Evolutionary conservation across 768 basidiomycete species (phyloP), one percentile per base, ranked within the genome.

Genomic region (Termitomyces sp.): DNA sequence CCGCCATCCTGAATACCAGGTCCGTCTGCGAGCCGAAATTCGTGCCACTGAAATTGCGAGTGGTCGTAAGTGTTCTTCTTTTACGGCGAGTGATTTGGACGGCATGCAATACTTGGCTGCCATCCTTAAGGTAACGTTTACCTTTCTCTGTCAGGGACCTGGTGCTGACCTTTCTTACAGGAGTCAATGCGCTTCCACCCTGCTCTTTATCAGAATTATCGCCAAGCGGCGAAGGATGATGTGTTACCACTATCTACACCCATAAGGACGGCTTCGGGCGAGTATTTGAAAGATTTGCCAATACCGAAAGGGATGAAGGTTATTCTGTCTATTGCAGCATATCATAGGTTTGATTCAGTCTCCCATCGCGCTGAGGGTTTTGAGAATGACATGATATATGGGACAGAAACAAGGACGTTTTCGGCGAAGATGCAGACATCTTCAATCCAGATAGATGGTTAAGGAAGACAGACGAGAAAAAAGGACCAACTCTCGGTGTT

Each of bases 391-490:
- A 5, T 39, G 27, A 43, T 16, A 26, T 58, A 30, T 30, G 42
- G 20, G 8, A 16, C 55, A 82, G 78, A 60, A 79, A 81, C 59
- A 71, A 71, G 43, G 75, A 76, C 20, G 66, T 83, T 16, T 87
- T 84, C 71, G 85, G 85, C 3, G 73, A 77, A n/a, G 82, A 85
- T 62, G 81, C 84, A 2, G 63, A 81, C 52, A 64, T 69, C 20
- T 87, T 80, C 67, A 79, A 81, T 46, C 83, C 83, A 4, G 80
- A 82, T 50, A 71, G 85, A 56, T 87, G 84, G 84, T 62, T 84
- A n/a, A 67, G 62, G 58, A 66, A 67, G 16, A 62, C 68, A 5
- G 68, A 67, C 2, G 66, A 72, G 56, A 79, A 72, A 64, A 79
- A 73, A 54, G 73, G 69, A 18, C 71, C 74, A 3, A 72, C 72